phyloP scores from a whole-genome alignment of 1,139 yeast species.

The Yamadazyma taylorii region DNA sequence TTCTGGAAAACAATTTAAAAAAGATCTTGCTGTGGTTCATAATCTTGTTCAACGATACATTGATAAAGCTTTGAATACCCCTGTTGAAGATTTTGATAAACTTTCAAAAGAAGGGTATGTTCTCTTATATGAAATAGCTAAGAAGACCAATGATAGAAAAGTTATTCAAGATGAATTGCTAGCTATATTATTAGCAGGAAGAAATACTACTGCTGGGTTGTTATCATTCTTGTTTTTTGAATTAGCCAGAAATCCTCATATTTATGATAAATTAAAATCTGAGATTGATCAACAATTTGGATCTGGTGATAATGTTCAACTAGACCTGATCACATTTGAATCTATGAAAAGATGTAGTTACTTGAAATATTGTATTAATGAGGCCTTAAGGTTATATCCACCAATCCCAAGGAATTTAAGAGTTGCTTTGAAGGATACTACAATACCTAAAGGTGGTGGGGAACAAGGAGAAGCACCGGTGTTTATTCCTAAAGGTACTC shows the following conservation, averaged over 20 bases:
- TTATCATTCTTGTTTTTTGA: constrained; percentile 44
- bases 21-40: constrained; percentile 24
- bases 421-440: constrained; percentile 28
- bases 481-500: constrained; percentile 43
- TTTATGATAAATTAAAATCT: constrained; percentile 33
- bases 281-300: constrained; percentile 34
- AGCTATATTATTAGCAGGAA: constrained; percentile 50
- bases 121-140: constrained; percentile 45
- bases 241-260: constrained; percentile 39
- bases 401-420: constrained; percentile 52
- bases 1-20: constrained; percentile 27
- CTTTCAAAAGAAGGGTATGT: constrained; percentile 38
- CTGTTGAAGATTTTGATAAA: constrained; percentile 27
- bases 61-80: constrained; percentile 22
- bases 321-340: constrained; percentile 36
- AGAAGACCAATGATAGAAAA: constrained; percentile 44
- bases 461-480: constrained; percentile 43
- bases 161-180: constrained; percentile 49
- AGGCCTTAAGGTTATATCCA: constrained; percentile 52
- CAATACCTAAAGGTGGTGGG: constrained; percentile 50
- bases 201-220: constrained; percentile 54
- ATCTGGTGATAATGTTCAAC: constrained; percentile 12
- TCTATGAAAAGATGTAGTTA: constrained; percentile 49
- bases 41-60: constrained; percentile 26
- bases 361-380: constrained; percentile 49